Percentiles rank a stretch among this genome's conserved stretches.
Evolutionary conservation across 1,284 basidiomycete species (phyloP).

Genomic region (Thelephora terrestris): DNA sequence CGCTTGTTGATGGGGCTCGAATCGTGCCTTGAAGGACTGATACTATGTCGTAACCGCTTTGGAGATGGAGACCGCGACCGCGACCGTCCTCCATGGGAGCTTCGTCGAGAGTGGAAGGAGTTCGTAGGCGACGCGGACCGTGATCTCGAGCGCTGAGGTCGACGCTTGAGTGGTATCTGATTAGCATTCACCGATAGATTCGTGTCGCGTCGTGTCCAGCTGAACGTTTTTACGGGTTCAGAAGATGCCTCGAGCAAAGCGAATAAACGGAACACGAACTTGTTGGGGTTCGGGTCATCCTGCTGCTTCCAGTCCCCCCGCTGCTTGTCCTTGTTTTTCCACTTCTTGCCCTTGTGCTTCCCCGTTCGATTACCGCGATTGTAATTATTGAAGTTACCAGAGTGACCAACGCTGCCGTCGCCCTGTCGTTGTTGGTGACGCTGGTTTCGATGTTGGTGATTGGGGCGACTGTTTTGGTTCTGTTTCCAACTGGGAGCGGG

Average conservation of each 20-base stretch:
- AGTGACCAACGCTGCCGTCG: not conserved
- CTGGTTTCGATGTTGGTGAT: conserved; percentile 14
- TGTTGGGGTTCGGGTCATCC: conserved; percentile 59
- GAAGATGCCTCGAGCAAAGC: conserved; percentile 5
- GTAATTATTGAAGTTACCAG: conserved; percentile 23
- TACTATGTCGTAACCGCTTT: conserved; percentile 42
- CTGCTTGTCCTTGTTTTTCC: conserved; percentile 28
- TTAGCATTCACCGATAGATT: conserved; percentile 9
- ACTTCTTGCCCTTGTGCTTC: conserved; percentile 25
- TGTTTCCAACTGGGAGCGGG: conserved; percentile 52
- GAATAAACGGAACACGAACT: conserved; percentile 34
- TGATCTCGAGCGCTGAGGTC: conserved; percentile 17
- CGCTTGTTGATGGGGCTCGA: conserved; percentile 19
- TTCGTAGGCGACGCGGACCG: conserved; percentile 13
- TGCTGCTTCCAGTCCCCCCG: conserved; percentile 44
- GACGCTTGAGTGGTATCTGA: conserved; percentile 12
- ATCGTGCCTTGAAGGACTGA: conserved; percentile 33
- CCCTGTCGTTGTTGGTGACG: conserved; percentile 14
- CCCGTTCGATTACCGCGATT: conserved; percentile 25
- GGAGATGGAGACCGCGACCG: conserved; percentile 47
- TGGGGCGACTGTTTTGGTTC: conserved; percentile 24
- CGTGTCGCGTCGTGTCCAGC: conserved; percentile 26
- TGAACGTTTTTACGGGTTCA: conserved; percentile 9
- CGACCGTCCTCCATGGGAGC: conserved; percentile 55
- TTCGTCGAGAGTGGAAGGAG: conserved; percentile 49